Percentiles rank a stretch among this genome's conserved stretches.
Evolutionary conservation across 2,329 filamentous ascomycete species (phyloP).

Genomic region (Colletotrichum sp.): DNA sequence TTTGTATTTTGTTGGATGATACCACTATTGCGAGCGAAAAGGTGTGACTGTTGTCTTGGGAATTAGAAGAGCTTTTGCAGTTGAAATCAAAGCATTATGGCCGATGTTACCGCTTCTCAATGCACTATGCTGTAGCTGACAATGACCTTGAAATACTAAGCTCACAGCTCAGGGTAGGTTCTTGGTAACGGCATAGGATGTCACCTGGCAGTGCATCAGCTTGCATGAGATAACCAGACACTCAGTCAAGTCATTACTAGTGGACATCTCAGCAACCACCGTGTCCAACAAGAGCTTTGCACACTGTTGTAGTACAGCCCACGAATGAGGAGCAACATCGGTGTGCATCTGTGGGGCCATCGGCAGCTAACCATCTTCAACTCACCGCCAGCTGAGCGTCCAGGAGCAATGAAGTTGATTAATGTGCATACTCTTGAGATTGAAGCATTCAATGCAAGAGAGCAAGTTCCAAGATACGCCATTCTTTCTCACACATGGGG

Average conservation of each 20-base stretch:
- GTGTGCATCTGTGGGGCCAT: background rate
- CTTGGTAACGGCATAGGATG: background rate
- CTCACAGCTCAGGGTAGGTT: background rate
- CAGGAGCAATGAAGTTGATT: slow-evolving; percentile 29
- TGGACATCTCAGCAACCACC: background rate
- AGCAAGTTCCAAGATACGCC: slow-evolving; percentile 26
- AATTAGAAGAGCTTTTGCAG: background rate
- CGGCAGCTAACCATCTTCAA: background rate
- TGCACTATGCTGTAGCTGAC: background rate
- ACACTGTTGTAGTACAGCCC: background rate
- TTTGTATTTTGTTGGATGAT: slow-evolving; percentile 3
- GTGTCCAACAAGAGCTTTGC: background rate
- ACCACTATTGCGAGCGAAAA: background rate
- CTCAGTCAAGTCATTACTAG: background rate
- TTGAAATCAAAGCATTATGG: background rate
- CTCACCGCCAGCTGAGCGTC: background rate
- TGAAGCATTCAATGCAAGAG: slow-evolving; percentile 24
- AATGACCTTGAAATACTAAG: background rate
- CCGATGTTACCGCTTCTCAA: background rate
- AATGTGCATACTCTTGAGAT: slow-evolving; percentile 25
- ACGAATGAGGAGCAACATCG: background rate
- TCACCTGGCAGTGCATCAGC: background rate
- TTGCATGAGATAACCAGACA: background rate
- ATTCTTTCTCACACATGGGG: slow-evolving; percentile 41
- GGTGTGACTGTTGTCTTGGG: background rate